These are phyloP conservation scores for Aureococcus anophagefferens DNA, from an alignment of 108 stramenopile genomes.

Conservation along the genomic window DNA sequence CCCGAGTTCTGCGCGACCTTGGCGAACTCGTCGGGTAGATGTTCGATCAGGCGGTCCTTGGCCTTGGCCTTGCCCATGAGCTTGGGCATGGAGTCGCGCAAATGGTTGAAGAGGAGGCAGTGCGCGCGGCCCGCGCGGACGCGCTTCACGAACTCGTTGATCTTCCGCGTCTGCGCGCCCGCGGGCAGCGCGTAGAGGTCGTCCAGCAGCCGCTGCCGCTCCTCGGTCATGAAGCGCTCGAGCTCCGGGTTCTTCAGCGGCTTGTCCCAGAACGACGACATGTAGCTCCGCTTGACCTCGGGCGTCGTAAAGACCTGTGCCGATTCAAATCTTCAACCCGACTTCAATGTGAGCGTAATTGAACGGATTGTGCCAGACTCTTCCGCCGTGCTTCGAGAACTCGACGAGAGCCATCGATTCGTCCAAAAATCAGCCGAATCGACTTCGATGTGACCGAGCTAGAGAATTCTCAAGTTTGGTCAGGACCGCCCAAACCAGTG, in stretches of 20 bases:
- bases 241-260: conserved; percentile 29
- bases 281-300: conserved; percentile 43
- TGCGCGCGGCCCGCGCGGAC: conserved; percentile 41
- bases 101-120: conserved; percentile 37
- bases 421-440: too few relatives aligned
- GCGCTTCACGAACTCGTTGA: conserved; percentile 58
- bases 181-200: conserved; percentile 35
- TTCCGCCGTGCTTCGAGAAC: too few relatives aligned
- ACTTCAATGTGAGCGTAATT: too few relatives aligned
- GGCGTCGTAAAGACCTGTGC: conserved; percentile 47
- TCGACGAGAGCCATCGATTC: too few relatives aligned
- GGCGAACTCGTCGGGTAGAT: conserved; percentile 35
- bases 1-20: conserved; percentile 43
- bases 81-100: conserved; percentile 15
- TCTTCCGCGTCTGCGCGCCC: conserved; percentile 36
- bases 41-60: conserved; percentile 26
- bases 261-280: conserved; percentile 55
- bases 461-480: too few relatives aligned
- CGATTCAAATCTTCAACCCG: too few relatives aligned
- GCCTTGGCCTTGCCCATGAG: conserved; percentile 32
- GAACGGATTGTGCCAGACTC: too few relatives aligned
- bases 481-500: too few relatives aligned
- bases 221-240: conserved; percentile 49
- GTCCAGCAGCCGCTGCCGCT: conserved; percentile 49
- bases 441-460: too few relatives aligned